These are phyloP conservation scores for Escallonia rubra DNA, from an alignment of 129 eudicot species.

Conservation along the genomic window DNA sequence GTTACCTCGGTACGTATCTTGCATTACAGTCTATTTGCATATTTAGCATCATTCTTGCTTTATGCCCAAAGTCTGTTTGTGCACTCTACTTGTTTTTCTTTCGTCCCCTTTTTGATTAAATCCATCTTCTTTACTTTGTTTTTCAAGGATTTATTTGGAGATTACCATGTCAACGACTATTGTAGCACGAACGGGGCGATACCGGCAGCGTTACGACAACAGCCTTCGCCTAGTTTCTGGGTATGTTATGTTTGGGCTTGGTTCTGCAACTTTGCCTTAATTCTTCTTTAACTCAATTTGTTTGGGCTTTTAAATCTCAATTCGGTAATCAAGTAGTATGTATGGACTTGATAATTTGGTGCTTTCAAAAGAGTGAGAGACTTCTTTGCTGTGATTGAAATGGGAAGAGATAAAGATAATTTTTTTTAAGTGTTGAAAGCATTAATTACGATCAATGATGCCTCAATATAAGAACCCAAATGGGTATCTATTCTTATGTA, in stretches of 20 bases:
- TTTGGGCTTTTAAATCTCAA: background rate
- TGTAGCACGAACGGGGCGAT: conserved; percentile 54
- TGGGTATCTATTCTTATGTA: background rate
- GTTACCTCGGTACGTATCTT: background rate
- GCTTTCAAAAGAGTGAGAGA: background rate
- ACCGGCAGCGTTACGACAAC: conserved; percentile 53
- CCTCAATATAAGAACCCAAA: background rate
- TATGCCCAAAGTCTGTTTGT: background rate
- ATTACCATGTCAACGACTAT: conserved; percentile 35
- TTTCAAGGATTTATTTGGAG: conserved; percentile 20
- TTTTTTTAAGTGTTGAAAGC: background rate
- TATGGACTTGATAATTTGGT: background rate
- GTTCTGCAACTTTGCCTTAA: background rate
- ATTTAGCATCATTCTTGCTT: background rate
- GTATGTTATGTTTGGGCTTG: conserved; percentile 5
- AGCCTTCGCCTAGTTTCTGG: conserved; percentile 64
- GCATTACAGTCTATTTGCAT: background rate
- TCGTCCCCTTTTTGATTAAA: background rate
- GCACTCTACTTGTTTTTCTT: background rate
- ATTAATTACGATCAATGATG: conserved; percentile 9
- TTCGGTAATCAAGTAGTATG: background rate
- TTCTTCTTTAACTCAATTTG: background rate
- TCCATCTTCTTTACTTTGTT: background rate
- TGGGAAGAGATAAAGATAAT: background rate
- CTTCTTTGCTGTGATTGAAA: background rate